Conservation (phyloP, 192 early-diverging fungal species). For the Backusella australiensis region DNA sequence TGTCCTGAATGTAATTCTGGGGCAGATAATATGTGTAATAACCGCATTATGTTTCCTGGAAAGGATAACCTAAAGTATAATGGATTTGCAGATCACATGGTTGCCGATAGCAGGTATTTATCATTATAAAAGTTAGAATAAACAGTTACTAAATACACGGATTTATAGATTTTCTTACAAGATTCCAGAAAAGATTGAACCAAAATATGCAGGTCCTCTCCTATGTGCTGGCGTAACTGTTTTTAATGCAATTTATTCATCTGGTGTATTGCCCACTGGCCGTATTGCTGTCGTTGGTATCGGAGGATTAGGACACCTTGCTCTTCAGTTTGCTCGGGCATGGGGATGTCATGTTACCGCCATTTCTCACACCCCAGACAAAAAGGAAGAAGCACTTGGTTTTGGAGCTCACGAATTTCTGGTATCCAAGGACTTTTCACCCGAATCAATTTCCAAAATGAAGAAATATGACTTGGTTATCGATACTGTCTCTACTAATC, state of each 20-base stretch:
- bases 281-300: constrained; percentile 75
- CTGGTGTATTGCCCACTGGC: constrained; percentile 58
- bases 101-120: constrained; percentile 30
- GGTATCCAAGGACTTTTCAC: constrained; percentile 33
- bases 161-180: constrained; percentile 61
- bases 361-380: constrained; percentile 43
- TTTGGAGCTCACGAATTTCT: constrained; percentile 60
- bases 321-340: constrained; percentile 52
- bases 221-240: constrained; percentile 84
- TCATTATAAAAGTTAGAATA: background rate
- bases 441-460: constrained; percentile 1
- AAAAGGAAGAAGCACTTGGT: constrained; percentile 48
- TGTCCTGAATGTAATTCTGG: constrained; percentile 51
- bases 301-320: constrained; percentile 58
- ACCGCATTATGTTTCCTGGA: constrained; percentile 46
- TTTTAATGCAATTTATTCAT: constrained; percentile 64
- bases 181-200: constrained; percentile 50
- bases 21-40: constrained; percentile 50
- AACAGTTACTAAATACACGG: background rate
- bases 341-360: constrained; percentile 52
- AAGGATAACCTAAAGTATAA: constrained; percentile 47
- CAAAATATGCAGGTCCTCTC: constrained; percentile 65
- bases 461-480: constrained; percentile 47
- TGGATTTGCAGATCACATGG: constrained; percentile 56
- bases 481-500: constrained; percentile 37